Evolutionary conservation across 2,329 filamentous ascomycete genomes (phyloP).

Genomic region (Coleophoma crateriformis): DNA sequence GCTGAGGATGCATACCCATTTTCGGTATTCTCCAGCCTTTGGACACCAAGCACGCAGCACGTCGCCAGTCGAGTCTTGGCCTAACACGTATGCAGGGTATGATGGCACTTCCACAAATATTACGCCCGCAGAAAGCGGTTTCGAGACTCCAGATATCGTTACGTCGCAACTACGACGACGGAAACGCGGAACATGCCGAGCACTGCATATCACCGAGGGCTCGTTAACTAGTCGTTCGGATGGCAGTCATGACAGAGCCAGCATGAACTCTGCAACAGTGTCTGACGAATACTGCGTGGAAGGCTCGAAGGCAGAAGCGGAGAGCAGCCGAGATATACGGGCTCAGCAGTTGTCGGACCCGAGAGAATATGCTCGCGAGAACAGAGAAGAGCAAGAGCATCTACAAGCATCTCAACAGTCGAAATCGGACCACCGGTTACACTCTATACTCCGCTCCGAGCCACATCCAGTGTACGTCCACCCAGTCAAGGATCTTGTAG

Average conservation of each 20-base stretch:
- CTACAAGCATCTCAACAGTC: not conserved
- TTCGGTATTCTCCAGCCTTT: conserved; percentile 25
- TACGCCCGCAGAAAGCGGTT: conserved; percentile 3
- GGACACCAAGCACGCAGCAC: conserved; percentile 24
- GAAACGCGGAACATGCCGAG: conserved; percentile 3
- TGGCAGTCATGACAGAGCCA: conserved; percentile 1
- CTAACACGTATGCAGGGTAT: conserved; percentile 5
- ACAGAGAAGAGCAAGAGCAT: not conserved
- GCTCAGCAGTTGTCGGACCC: not conserved
- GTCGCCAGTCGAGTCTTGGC: conserved; percentile 20
- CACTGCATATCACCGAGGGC: conserved; percentile 9
- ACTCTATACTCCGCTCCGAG: conserved; percentile 20
- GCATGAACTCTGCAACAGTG: not conserved
- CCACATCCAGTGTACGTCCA: conserved; percentile 24
- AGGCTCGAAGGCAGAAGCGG: not conserved
- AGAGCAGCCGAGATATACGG: not conserved
- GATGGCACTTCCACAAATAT: conserved; percentile 9
- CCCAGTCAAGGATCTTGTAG: conserved; percentile 22
- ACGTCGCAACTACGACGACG: conserved; percentile 3
- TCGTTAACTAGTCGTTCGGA: conserved; percentile 3
- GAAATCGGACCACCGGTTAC: conserved; percentile 6
- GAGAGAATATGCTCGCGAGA: not conserved
- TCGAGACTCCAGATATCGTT: conserved; percentile 5
- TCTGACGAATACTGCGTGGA: not conserved
- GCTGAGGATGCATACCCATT: conserved; percentile 25